Conservation (phyloP, 1,284 basidiomycete species). For the Gymnopus androsaceus region DNA sequence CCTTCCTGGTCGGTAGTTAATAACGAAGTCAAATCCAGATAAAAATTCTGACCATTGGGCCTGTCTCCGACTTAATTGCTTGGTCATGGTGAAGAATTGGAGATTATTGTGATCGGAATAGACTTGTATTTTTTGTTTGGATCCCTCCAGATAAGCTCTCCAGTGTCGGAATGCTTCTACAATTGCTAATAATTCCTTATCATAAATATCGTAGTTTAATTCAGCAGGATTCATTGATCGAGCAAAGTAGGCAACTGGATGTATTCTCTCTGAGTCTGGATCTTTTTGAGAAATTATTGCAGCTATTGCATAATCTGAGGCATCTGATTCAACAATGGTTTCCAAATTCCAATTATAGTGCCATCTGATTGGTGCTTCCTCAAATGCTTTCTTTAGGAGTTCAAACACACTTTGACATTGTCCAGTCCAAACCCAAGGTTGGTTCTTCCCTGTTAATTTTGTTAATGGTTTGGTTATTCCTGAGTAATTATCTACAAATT, state of each 20-base stretch:
- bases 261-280: too few species aligned
- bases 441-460: not conserved
- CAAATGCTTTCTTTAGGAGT: too few species aligned
- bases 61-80: constrained; percentile 27
- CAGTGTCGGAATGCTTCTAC: constrained; percentile 22
- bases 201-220: constrained; percentile 12
- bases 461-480: not conserved
- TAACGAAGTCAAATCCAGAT: constrained; percentile 21
- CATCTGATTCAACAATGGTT: too few species aligned
- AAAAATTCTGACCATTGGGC: constrained; percentile 30
- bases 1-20: not conserved
- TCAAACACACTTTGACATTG: constrained; percentile 23
- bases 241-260: too few species aligned
- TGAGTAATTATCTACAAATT: constrained; percentile 12
- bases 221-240: too few species aligned
- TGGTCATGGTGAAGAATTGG: constrained; percentile 26
- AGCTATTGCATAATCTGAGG: too few species aligned
- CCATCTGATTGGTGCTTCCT: too few species aligned
- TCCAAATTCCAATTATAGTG: too few species aligned
- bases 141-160: constrained; percentile 32
- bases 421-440: constrained; percentile 19
- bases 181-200: constrained; percentile 10
- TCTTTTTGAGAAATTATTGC: too few species aligned
- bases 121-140: constrained; percentile 21
- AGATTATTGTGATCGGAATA: constrained; percentile 33